Evolutionary conservation across 2,329 filamentous ascomycete genomes (phyloP).

Genomic region (Paecilomyces sp.): DNA sequence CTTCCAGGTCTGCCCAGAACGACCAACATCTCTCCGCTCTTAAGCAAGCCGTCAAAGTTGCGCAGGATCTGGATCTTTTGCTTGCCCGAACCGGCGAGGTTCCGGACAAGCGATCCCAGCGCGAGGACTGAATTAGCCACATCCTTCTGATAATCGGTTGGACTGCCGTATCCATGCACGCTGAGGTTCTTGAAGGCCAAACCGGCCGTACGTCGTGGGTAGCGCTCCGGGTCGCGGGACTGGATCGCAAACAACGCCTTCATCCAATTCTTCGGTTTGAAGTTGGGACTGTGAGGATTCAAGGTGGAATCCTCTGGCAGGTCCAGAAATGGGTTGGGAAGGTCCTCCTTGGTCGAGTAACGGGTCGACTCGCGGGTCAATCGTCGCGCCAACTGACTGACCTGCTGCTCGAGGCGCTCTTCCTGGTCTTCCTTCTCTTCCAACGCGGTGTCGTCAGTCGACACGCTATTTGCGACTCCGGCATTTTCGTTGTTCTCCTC

Average conservation of each 20-base stretch:
- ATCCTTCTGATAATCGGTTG: slow-evolving; percentile 32
- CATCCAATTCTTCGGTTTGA: slow-evolving; percentile 41
- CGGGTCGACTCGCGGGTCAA: slow-evolving; percentile 30
- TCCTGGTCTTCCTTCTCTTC: slow-evolving; percentile 11
- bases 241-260: slow-evolving; percentile 39
- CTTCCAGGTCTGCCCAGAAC: slow-evolving; percentile 46
- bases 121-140: slow-evolving; percentile 30
- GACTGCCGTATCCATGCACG: slow-evolving; percentile 31
- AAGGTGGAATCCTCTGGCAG: slow-evolving; percentile 27
- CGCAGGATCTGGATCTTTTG: slow-evolving; percentile 55
- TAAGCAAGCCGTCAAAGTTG: slow-evolving; percentile 57
- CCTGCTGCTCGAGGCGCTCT: slow-evolving; percentile 18
- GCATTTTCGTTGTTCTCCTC: slow-evolving; percentile 11
- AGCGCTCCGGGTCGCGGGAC: slow-evolving; percentile 26
- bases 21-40: slow-evolving; percentile 50
- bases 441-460: background rate
- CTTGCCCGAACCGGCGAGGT: slow-evolving; percentile 27
- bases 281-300: slow-evolving; percentile 39
- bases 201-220: slow-evolving; percentile 31
- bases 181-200: slow-evolving; percentile 33
- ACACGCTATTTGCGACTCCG: background rate
- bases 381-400: slow-evolving; percentile 26
- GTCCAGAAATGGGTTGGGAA: slow-evolving; percentile 28
- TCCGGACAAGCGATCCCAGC: slow-evolving; percentile 24
- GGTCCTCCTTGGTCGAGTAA: slow-evolving; percentile 14